These are phyloP conservation scores for Lolium perenne DNA, from an alignment of 176 grass and related monocot genomes.

Conservation along the genomic window DNA sequence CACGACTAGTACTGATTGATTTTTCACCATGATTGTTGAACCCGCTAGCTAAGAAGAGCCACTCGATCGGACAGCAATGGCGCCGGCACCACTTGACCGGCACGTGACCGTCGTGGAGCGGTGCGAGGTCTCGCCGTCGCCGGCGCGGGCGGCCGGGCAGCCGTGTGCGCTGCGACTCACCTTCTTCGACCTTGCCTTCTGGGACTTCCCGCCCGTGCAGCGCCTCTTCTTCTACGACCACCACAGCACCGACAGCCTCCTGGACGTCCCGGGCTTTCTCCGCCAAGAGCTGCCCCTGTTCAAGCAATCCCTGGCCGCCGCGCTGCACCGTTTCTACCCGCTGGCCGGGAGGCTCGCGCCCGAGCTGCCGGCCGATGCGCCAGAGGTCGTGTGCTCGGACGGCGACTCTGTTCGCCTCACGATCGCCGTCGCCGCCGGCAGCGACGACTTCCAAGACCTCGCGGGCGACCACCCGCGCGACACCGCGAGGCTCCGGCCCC, in stretches of 20 bases:
- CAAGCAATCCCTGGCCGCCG: conserved; percentile 52
- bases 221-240: conserved; percentile 68
- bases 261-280: conserved; percentile 39
- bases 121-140: too few species aligned
- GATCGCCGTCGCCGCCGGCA: conserved; percentile 34
- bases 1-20: too few species aligned
- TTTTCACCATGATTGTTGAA: too few species aligned
- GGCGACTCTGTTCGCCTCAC: conserved; percentile 43
- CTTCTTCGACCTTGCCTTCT: too few species aligned
- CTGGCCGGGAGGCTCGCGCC: conserved; percentile 54
- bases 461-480: conserved; percentile 49
- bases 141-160: too few species aligned
- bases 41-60: neutral
- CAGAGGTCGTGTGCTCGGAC: conserved; percentile 19
- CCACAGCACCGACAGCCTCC: conserved; percentile 11
- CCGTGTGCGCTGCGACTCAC: too few species aligned
- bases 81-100: neutral
- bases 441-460: conserved; percentile 53
- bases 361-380: neutral
- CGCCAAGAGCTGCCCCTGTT: conserved; percentile 45
- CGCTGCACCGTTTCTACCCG: conserved; percentile 68
- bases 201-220: conserved; percentile 17
- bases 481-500: conserved; percentile 40
- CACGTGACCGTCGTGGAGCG: too few species aligned
- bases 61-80: neutral